Conservation (phyloP, 371 early-diverging fungal genomes). For the Mucor plumbeus region DNA sequence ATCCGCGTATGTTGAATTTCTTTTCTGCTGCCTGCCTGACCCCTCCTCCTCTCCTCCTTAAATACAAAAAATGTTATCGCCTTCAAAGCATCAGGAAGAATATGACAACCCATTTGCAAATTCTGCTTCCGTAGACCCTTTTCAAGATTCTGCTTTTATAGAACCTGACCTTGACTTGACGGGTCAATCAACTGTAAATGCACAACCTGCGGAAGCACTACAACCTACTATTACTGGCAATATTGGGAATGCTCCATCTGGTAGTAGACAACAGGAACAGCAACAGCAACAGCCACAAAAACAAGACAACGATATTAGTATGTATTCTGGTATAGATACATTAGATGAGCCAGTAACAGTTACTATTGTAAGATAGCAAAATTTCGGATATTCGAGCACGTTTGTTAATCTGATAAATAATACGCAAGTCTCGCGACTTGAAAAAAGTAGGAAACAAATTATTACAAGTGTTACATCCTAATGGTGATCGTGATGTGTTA, state of each 20-base stretch:
- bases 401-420: neutral
- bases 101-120: slow-evolving; percentile 35
- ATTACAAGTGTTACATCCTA: slow-evolving; percentile 76
- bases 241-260: neutral
- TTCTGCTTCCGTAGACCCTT: slow-evolving; percentile 4
- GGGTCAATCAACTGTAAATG: slow-evolving; percentile 36
- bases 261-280: neutral
- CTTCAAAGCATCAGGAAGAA: slow-evolving; percentile 1
- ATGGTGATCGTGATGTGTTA: slow-evolving; percentile 68
- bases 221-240: slow-evolving; percentile 2
- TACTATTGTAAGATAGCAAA: slow-evolving; percentile 67
- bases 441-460: slow-evolving; percentile 74
- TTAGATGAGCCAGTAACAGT: slow-evolving; percentile 91
- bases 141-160: slow-evolving; percentile 10
- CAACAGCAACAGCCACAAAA: neutral
- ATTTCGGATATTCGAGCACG: neutral
- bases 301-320: neutral
- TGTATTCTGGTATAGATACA: slow-evolving; percentile 62
- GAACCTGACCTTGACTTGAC: slow-evolving; percentile 41
- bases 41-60: too few species aligned
- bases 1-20: neutral
- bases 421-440: slow-evolving; percentile 77
- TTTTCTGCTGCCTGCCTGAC: neutral
- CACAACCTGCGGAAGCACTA: neutral
- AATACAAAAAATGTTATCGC: slow-evolving; percentile 4